Evolutionary conservation across 768 basidiomycete genomes (phyloP), one percentile per base, ranked within the genome.

Genomic region (Kwoniella bestiolae): DNA sequence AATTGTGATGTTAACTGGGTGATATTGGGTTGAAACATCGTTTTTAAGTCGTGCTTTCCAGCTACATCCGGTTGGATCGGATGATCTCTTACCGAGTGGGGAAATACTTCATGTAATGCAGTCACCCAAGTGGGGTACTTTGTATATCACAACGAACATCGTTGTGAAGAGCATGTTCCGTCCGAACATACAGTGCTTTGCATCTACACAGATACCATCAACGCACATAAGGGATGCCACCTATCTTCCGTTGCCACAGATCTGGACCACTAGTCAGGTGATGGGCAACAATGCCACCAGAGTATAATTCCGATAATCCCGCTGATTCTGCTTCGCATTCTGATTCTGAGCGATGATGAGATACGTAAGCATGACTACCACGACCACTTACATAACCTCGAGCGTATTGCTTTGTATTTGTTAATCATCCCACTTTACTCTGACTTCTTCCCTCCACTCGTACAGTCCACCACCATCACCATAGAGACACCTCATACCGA

Each of bases 341-440:
- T 6, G 5, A 6, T 6, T 46, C 45, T 7, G 46, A 47, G 29
- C 21, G 16, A 16, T 32, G 31, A 26, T n/a, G 50, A 59, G 60
- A 61, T 61, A 61, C 60, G 60, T 61, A 61, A 61, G 60, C 60
- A 60, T 23, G 21, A 3, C 46, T 35, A 9, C 31, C 18, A 49
- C n/a, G 21, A 21, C 60, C 35, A 26, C 47, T 65, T 65, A 65
- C 63, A 65, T 65, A 65, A 65, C 63, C 51, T 56, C 53, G 25
- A 32, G n/a, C 53, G n/a, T n/a, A n/a, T n/a, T n/a, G n/a, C n/a
- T n/a, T n/a, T n/a, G n/a, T n/a, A n/a, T n/a, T n/a, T n/a, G n/a
- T n/a, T n/a, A n/a, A n/a, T n/a, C 21, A 16, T 32, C n/a, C 38
- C 26, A 34, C 59, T n/a, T n/a, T n/a, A n/a, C n/a, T n/a, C n/a